A percentile compares a stretch with the other conserved stretches of the same genome.
phyloP scores from a whole-genome alignment of 2,329 filamentous ascomycete species.

The Salinomyces thailandicus region DNA sequence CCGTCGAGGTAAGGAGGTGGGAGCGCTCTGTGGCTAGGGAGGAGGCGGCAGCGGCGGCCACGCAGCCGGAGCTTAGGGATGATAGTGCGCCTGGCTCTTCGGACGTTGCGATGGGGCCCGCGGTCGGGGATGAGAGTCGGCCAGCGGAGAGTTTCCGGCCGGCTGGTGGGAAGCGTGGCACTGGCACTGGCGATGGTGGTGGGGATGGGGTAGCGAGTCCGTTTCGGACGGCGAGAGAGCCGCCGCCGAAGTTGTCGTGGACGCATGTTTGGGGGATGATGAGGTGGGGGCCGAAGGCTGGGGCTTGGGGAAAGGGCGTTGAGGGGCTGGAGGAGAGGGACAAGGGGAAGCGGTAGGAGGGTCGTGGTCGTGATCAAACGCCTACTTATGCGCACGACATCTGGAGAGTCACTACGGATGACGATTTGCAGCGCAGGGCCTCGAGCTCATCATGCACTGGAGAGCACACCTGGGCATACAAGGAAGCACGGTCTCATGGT shows the following conservation, averaged over 20 bases:
- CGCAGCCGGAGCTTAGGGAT: not conserved
- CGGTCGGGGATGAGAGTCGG: slow-evolving; percentile 17
- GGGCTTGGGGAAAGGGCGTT: slow-evolving; percentile 41
- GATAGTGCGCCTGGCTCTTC: not conserved
- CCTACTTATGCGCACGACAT: too few relatives aligned
- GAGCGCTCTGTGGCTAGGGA: slow-evolving; percentile 32
- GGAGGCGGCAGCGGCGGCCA: not conserved
- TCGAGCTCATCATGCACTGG: too few relatives aligned
- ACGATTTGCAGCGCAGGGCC: too few relatives aligned
- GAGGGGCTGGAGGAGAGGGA: slow-evolving; percentile 35
- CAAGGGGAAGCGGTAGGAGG: slow-evolving; percentile 20
- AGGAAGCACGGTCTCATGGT: too few relatives aligned
- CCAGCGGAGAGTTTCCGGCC: slow-evolving; percentile 32
- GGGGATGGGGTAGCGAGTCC: slow-evolving; percentile 32
- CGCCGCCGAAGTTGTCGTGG: slow-evolving; percentile 42
- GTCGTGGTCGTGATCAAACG: too few relatives aligned
- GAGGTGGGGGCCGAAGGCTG: slow-evolving; percentile 44
- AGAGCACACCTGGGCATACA: too few relatives aligned
- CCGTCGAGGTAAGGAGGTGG: slow-evolving; percentile 55
- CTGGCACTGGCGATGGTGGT: too few relatives aligned
- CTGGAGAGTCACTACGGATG: too few relatives aligned
- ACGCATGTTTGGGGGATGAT: slow-evolving; percentile 46
- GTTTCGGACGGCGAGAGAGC: slow-evolving; percentile 34
- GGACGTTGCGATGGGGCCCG: slow-evolving; percentile 14
- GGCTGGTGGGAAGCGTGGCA: too few relatives aligned